Evolutionary conservation across 495 filamentous ascomycete genomes (phyloP).

Genomic region (Neurospora terricola): DNA sequence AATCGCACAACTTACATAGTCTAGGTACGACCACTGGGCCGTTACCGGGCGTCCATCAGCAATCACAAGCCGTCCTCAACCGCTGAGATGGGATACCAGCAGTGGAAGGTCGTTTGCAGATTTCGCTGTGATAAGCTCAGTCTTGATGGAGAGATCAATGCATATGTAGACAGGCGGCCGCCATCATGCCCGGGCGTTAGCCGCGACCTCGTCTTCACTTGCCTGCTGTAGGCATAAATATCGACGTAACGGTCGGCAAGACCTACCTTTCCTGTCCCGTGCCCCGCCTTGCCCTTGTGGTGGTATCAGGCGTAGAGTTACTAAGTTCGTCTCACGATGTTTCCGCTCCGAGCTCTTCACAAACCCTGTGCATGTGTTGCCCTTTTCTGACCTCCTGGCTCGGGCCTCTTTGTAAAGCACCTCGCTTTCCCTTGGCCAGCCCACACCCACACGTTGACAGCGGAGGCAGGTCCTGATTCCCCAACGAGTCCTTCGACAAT

Average conservation of each 20-base stretch:
- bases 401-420: neutral
- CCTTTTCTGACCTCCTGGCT: neutral
- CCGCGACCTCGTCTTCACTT: neutral
- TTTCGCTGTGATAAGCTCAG: neutral
- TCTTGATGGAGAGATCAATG: neutral
- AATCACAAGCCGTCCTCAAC: neutral
- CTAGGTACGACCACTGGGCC: neutral
- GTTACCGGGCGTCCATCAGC: neutral
- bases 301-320: neutral
- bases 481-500: neutral
- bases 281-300: neutral
- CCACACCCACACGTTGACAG: slow-evolving; percentile 8
- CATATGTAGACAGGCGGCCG: neutral
- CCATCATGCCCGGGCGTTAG: neutral
- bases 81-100: neutral
- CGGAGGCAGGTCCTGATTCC: slow-evolving; percentile 1
- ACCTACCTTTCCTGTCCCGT: neutral
- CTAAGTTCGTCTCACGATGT: neutral
- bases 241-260: neutral
- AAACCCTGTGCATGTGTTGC: neutral
- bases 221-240: neutral
- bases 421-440: slow-evolving; percentile 6
- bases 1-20: neutral
- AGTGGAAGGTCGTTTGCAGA: neutral
- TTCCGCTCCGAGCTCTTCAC: neutral